Conservation (phyloP, 306 rosid genomes). For the Hippophae rhamnoides region DNA sequence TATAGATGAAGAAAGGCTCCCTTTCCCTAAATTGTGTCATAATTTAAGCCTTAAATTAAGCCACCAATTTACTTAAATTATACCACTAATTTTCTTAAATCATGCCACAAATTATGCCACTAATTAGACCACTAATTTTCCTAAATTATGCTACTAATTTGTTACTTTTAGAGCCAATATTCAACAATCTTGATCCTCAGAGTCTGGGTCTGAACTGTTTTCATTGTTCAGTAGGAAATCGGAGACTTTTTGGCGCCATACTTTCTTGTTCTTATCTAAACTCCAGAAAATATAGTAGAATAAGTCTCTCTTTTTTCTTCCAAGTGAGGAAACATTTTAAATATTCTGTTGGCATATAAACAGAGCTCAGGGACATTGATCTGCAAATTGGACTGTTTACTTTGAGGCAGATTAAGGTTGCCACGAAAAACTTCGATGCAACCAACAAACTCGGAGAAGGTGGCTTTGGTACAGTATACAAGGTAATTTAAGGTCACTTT, state of each 20-base stretch:
- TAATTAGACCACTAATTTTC: too few relatives aligned
- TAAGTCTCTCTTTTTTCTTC: not conserved
- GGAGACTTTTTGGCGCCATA: not conserved
- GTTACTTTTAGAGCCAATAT: too few relatives aligned
- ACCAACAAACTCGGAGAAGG: constrained; percentile 86
- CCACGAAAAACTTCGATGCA: constrained; percentile 70
- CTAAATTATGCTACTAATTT: too few relatives aligned
- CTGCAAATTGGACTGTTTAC: constrained; percentile 79
- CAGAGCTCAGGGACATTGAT: constrained; percentile 77
- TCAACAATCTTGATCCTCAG: too few relatives aligned
- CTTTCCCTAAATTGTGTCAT: too few relatives aligned
- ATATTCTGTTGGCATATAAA: constrained; percentile 6
- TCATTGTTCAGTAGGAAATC: not conserved
- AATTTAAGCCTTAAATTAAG: too few relatives aligned
- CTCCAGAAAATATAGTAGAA: not conserved
- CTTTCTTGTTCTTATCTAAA: not conserved
- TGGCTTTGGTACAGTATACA: constrained; percentile 87
- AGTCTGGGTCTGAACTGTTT: too few relatives aligned
- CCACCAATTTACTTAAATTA: too few relatives aligned
- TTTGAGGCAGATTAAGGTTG: constrained; percentile 68
- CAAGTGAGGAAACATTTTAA: not conserved
- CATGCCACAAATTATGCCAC: too few relatives aligned
- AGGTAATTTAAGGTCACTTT: constrained; percentile 37
- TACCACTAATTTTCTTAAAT: too few relatives aligned
- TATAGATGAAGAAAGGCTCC: too few relatives aligned